Evolutionary conservation across 257 asterid species (phyloP), one percentile per base, ranked within the genome.

Genomic region (Nicotiana sylvestris): DNA sequence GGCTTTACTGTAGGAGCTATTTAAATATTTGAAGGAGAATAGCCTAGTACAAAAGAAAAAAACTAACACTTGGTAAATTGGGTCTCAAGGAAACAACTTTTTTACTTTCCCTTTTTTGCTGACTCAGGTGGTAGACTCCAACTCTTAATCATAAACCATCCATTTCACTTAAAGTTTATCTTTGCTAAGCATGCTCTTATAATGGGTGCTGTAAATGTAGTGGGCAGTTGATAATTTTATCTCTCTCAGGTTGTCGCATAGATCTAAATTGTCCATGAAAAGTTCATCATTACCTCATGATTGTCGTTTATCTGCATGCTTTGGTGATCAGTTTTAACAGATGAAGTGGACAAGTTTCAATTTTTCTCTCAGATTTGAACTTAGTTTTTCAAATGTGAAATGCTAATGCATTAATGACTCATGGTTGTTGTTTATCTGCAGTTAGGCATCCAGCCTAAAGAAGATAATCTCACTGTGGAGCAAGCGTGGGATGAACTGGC

Each of bases 401-500:
- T 27, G 55, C 80, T 32, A 27, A 21, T 80, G 65, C 78, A 77
- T 79, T 81, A 32, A 8, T 56, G 65, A 16, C 39, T 70, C 78
- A 30, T 61, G 53, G 66, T 80, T 80, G 84, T 69, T 69, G 81
- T 66, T 69, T 58, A 17, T 46, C 81, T 81, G 86, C 95, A 96
- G 99, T 87, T 96, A 72, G 95, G 95, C 77, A 92, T 96, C 84
- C 85, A 77, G 67, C 92, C 67, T 85, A 89, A 82, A 76, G 97
- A 92, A 88, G 88, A 87, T 85, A 88, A 84, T 83, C 96, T 93
- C 85, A 88, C 93, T 33, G 84, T 81, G 49, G 84, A 91, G 88
- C 95, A 96, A 89, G 97, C 98, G 60, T 89, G 93, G 97, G 88
- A 89, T 81, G 91, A 92, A 77, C 88, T 96, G 90, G 86, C 89